These are phyloP conservation scores for Halteria grandinella DNA, from an alignment of 73 alveolate genomes.

Conservation along the genomic window DNA sequence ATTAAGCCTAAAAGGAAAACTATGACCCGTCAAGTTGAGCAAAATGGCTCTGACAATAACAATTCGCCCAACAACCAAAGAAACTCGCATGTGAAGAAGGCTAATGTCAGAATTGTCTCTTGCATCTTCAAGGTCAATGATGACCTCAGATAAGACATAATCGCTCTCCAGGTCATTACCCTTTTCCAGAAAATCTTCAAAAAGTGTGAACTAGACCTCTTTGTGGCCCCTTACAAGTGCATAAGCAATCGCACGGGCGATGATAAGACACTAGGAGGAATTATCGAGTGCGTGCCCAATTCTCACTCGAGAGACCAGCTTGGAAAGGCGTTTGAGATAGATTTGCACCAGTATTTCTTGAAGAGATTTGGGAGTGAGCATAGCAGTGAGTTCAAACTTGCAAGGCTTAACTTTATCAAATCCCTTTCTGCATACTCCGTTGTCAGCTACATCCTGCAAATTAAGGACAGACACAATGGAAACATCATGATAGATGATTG, in stretches of 20 bases:
- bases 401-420: constrained; percentile 94
- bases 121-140: constrained; percentile 97
- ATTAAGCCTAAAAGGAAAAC: no score
- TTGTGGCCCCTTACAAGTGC: constrained; percentile 92
- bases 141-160: constrained; percentile 92
- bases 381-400: constrained; percentile 77
- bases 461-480: constrained; percentile 93
- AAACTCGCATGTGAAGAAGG: no score
- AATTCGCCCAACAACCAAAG: no score
- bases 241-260: constrained; percentile 92
- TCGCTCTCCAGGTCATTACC: constrained; percentile 91
- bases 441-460: constrained; percentile 88
- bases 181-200: constrained; percentile 92
- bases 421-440: constrained; percentile 93
- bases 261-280: constrained; percentile 93
- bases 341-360: constrained; percentile 91
- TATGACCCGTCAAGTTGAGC: no score
- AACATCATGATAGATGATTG: constrained; percentile 86
- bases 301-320: constrained; percentile 91
- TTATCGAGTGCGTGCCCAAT: constrained; percentile 92
- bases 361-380: constrained; percentile 92
- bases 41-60: no score
- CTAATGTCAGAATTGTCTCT: constrained; percentile 81
- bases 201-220: constrained; percentile 85
- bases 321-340: constrained; percentile 94